Evolutionary conservation across 257 asterid genomes (phyloP).

Genomic region (Solanum paucissectum): DNA sequence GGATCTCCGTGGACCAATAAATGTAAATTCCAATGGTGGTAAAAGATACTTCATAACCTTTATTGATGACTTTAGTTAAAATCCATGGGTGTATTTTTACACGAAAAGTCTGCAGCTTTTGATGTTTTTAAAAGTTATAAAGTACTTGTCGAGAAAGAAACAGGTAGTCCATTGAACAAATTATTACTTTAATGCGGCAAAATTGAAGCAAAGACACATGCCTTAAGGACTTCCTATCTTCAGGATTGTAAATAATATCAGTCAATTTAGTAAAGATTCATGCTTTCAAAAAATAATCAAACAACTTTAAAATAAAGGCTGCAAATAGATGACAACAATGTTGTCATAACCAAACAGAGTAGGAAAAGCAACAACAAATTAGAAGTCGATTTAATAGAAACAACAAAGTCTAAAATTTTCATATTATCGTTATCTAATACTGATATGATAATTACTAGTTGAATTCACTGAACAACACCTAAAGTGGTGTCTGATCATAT

Average conservation of each 20-base stretch:
- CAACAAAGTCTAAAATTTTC: neutral
- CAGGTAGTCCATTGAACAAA: conserved; percentile 1
- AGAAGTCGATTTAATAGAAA: neutral
- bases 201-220: conserved; percentile 70
- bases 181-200: conserved; percentile 70
- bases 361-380: neutral
- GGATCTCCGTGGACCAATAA: neutral
- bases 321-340: neutral
- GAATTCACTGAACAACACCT: neutral
- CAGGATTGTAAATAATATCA: conserved; percentile 41
- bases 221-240: conserved; percentile 71
- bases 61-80: neutral
- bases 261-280: neutral
- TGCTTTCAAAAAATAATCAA: neutral
- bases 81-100: neutral
- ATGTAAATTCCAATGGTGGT: neutral
- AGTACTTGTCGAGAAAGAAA: neutral
- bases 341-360: neutral
- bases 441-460: neutral
- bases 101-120: neutral
- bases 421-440: neutral
- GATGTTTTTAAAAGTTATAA: neutral
- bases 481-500: neutral
- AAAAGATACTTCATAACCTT: no score
- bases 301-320: neutral